Conservation (phyloP, 108 stramenopile species). For the Schizochytrium sp. region DNA sequence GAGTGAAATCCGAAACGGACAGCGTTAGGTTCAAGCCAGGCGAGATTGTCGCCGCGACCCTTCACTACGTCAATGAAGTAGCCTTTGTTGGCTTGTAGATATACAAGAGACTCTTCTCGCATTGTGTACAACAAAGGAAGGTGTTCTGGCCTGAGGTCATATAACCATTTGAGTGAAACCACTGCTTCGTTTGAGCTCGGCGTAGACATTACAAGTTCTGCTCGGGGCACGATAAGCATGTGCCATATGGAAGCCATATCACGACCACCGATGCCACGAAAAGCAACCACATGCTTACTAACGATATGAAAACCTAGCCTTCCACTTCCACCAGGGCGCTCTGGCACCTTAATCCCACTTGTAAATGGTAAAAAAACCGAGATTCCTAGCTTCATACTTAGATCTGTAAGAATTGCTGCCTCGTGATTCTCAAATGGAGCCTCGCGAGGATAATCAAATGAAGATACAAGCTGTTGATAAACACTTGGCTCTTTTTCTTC, state of each 20-base stretch:
- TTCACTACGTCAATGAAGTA: background rate
- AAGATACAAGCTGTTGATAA: too few relatives aligned
- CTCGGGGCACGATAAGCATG: constrained; percentile 10
- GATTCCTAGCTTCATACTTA: background rate
- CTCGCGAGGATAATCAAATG: too few relatives aligned
- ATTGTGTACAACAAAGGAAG: background rate
- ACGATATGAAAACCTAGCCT: background rate
- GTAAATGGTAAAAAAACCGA: constrained; percentile 2
- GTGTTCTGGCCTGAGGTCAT: constrained; percentile 16
- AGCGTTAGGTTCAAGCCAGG: background rate
- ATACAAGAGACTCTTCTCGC: background rate
- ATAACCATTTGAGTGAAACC: constrained; percentile 6
- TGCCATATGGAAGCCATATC: constrained; percentile 23
- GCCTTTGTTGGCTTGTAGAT: background rate
- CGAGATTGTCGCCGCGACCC: background rate
- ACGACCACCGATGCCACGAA: background rate
- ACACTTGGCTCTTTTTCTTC: too few relatives aligned
- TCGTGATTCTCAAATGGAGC: too few relatives aligned
- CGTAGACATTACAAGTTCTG: background rate
- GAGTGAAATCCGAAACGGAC: constrained; percentile 53
- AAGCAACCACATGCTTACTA: background rate
- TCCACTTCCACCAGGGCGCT: background rate
- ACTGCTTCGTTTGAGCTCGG: background rate
- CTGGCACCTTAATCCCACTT: background rate
- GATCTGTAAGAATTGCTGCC: too few relatives aligned